These are phyloP conservation scores for Fraxinus sp. DNA, from an alignment of 305 asterid species.

Conservation along the genomic window DNA sequence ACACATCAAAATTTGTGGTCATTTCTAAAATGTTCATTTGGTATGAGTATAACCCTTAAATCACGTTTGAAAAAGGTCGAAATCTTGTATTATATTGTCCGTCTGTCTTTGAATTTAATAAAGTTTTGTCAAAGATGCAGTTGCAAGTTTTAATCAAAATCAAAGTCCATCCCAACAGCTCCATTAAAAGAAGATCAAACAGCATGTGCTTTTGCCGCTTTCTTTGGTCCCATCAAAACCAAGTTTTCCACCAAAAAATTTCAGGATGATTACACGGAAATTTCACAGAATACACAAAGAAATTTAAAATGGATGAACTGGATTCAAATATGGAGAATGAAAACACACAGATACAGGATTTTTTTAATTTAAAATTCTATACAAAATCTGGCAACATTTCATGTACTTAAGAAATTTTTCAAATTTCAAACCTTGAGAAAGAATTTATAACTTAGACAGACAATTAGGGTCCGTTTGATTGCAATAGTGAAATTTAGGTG, in stretches of 20 bases:
- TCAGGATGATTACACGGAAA: not conserved
- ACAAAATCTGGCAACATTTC: too few relatives aligned
- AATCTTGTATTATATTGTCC: not conserved
- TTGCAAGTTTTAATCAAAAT: not conserved
- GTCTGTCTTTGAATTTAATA: not conserved
- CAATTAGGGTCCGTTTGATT: too few relatives aligned
- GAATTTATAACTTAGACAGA: not conserved
- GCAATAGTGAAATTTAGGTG: too few relatives aligned
- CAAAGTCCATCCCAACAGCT: not conserved
- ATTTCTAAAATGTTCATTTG: not conserved
- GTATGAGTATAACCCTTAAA: not conserved
- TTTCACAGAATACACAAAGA: too few relatives aligned
- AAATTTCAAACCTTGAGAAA: not conserved
- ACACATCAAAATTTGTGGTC: not conserved
- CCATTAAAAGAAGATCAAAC: slow-evolving; percentile 5
- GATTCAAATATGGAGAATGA: too few relatives aligned
- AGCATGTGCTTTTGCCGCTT: not conserved
- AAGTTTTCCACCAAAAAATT: not conserved
- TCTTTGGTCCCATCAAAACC: not conserved
- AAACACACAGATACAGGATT: too few relatives aligned
- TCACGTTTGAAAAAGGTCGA: not conserved
- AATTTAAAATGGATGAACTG: too few relatives aligned
- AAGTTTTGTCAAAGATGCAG: not conserved
- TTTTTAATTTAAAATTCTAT: too few relatives aligned
- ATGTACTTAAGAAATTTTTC: too few relatives aligned